Evolutionary conservation across 202 grass and related monocot species (phyloP).

Genomic region (Tripidium arundinaceum): DNA sequence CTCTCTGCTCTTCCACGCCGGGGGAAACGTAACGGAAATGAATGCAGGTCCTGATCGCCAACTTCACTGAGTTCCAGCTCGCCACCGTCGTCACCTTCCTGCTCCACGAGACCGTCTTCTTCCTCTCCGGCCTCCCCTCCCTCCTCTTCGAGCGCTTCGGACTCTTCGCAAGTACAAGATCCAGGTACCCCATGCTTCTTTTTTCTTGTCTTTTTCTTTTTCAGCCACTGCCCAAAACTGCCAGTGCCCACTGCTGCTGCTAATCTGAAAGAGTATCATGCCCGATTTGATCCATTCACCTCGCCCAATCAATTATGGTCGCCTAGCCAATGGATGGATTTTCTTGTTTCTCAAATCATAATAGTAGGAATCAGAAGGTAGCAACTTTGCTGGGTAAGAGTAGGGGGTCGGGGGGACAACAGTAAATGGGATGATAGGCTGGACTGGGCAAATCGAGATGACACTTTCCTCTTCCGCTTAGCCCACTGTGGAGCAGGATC

Average conservation of each 20-base stretch:
- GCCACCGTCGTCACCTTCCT: constrained; percentile 72
- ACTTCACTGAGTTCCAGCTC: constrained; percentile 83
- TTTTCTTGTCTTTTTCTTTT: neutral
- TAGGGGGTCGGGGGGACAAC: neutral
- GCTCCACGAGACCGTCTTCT: constrained; percentile 78
- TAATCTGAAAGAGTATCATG: too few relatives aligned
- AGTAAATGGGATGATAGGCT: neutral
- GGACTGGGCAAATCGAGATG: neutral
- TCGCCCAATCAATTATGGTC: too few relatives aligned
- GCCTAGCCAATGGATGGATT: neutral
- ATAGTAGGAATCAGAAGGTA: neutral
- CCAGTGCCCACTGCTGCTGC: too few relatives aligned
- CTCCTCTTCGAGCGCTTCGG: constrained; percentile 80
- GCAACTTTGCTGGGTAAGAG: neutral
- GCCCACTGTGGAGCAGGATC: neutral
- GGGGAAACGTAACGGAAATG: too few relatives aligned
- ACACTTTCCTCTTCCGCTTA: neutral
- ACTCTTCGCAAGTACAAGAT: constrained; percentile 85
- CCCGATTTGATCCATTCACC: too few relatives aligned
- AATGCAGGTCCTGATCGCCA: constrained; percentile 49
- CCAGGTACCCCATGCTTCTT: constrained; percentile 33
- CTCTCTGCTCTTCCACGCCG: too few relatives aligned
- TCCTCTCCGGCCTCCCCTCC: constrained; percentile 75
- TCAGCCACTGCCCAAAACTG: too few relatives aligned
- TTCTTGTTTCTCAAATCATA: neutral